Conservation (phyloP, 371 early-diverging fungal species). For the Lichtheimia ornata region DNA sequence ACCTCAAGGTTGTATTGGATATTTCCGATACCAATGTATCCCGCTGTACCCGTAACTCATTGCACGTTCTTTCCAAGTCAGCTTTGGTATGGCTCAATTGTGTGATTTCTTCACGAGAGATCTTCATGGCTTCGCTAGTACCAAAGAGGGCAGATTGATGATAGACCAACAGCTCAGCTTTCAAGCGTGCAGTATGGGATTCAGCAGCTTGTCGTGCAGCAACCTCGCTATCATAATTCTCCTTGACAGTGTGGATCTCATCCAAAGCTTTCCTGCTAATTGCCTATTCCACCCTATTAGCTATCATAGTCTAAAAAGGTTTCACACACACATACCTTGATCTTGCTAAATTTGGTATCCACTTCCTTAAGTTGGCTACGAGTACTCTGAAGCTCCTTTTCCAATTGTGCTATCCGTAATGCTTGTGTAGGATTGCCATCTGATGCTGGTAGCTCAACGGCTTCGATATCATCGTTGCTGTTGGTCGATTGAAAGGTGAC, state of each 20-base stretch:
- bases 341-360: constrained; percentile 42
- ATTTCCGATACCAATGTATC: constrained; percentile 22
- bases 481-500: constrained; percentile 15
- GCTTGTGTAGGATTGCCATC: neutral
- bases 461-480: constrained; percentile 14
- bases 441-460: constrained; percentile 3
- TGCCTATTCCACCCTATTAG: constrained; percentile 17
- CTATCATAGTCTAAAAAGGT: neutral
- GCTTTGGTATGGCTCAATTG: constrained; percentile 31
- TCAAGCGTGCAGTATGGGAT: constrained; percentile 23
- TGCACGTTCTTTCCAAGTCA: constrained; percentile 37
- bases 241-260: constrained; percentile 47
- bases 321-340: constrained; percentile 29
- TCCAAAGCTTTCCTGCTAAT: constrained; percentile 51
- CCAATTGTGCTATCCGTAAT: constrained; percentile 7
- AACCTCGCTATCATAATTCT: constrained; percentile 41
- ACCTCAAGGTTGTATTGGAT: constrained; percentile 6
- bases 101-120: constrained; percentile 37
- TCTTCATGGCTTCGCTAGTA: constrained; percentile 8
- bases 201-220: constrained; percentile 41
- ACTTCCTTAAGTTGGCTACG: constrained; percentile 34
- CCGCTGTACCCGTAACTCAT: constrained; percentile 38
- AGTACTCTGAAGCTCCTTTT: constrained; percentile 29
- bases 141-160: constrained; percentile 37
- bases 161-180: constrained; percentile 35